These are phyloP conservation scores for Naganishia kalamii DNA, from an alignment of 768 basidiomycete genomes.

Conservation along the genomic window DNA sequence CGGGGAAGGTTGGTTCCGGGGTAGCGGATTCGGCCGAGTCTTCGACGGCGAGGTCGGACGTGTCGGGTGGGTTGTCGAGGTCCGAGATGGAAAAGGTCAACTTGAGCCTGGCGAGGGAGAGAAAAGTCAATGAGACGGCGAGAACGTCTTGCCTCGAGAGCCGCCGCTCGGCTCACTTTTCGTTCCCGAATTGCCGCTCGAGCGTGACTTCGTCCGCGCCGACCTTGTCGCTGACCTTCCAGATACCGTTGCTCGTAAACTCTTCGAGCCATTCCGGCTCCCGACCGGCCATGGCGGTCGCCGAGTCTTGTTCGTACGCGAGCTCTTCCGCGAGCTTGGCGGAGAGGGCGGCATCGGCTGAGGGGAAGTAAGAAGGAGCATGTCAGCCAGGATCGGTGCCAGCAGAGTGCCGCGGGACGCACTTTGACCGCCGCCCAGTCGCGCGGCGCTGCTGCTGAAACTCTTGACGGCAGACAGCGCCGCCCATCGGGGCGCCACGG, in stretches of 20 bases:
- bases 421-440: constrained; percentile 40
- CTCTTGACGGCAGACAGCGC: constrained; percentile 14
- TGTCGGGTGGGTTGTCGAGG: constrained; percentile 54
- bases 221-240: constrained; percentile 68
- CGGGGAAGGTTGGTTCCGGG: constrained; percentile 55
- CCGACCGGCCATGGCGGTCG: constrained; percentile 42
- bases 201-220: constrained; percentile 78
- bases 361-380: not conserved
- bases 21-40: constrained; percentile 40
- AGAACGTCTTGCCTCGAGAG: not conserved
- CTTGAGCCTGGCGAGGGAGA: constrained; percentile 58
- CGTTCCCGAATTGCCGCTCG: constrained; percentile 79
- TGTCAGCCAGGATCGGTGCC: not conserved
- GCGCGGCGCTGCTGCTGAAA: constrained; percentile 30
- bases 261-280: constrained; percentile 70
- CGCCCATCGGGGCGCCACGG: not conserved
- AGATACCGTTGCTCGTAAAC: constrained; percentile 68
- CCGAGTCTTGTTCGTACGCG: constrained; percentile 69
- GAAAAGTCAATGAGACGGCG: not conserved
- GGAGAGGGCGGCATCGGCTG: constrained; percentile 68
- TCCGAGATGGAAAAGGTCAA: constrained; percentile 90
- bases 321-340: constrained; percentile 76
- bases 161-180: constrained; percentile 57
- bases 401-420: not conserved
- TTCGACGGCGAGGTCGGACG: constrained; percentile 37